Base-by-base conservation (phyloP, 345 rosid species). In the Lumnitzera littorea region DNA sequence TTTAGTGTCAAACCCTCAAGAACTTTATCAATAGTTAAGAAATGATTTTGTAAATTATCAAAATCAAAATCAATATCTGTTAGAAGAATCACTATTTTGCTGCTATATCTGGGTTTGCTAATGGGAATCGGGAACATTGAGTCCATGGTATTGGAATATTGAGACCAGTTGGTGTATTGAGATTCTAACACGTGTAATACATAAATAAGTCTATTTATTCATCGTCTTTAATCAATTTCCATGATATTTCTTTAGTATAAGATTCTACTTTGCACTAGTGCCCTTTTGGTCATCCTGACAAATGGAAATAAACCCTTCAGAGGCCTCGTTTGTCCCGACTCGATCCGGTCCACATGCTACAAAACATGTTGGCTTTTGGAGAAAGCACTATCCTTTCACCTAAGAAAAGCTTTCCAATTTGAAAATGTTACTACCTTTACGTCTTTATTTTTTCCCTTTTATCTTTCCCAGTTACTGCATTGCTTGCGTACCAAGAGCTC, bases 141-240 rank as follows among this genome's bases (percentile, higher is more conserved):
- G 49, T 46, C 64, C 64, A 51, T 51, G 29, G 23, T 41, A 53
- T 14, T 53, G 51, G 65, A 53, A 62, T 24, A 55, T 41, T 12
- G 56, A 17, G 29, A 25, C 14, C 17, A 15, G 46, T 61, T 51
- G 15, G 47, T 62, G 58, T 46, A 41, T 53, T 53, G 57, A 62
- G 58, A 62, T 62, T 62, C 66, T 51, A 46, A 53, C 58, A 53
- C 56, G 50, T 62, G 57, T 36, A 53, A 52, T 15, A 13, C 14
- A 13, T 13, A 17, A 61, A 24, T 15, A 61, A 27, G 46, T 29
- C 41, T 55, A 43, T 17, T 15, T 52, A 43, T 17, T 16, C 11
- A 50, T 13, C 51, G 13, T 43, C 46, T 53, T 24, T 46, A 31
- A 15, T 62, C 50, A 31, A 52, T 20, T 12, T 62, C 43, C 43